Conservation (phyloP, 257 asterid genomes). For the Nicotiana benthamiana region DNA sequence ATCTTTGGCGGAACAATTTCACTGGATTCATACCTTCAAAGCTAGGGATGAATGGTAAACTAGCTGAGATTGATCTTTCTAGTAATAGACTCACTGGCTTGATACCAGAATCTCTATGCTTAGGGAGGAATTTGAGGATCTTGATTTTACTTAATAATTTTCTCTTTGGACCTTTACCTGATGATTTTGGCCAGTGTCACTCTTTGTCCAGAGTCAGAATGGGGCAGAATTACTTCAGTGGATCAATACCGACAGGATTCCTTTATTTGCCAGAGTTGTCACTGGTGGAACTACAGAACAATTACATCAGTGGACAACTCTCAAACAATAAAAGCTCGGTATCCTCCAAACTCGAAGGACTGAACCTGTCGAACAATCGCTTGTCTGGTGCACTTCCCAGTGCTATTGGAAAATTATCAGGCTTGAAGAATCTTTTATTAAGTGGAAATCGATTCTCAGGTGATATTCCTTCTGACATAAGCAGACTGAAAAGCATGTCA, state of each 20-base stretch:
- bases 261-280: conserved; percentile 33
- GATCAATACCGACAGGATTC: conserved; percentile 29
- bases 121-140: conserved; percentile 23
- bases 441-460: conserved; percentile 30
- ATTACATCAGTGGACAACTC: conserved; percentile 23
- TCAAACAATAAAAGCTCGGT: conserved; percentile 5
- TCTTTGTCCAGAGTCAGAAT: conserved; percentile 27
- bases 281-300: conserved; percentile 33
- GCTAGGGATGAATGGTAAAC: conserved; percentile 30
- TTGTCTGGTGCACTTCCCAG: conserved; percentile 27
- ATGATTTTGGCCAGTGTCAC: conserved; percentile 28
- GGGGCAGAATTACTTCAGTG: conserved; percentile 37
- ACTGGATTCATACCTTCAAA: conserved; percentile 30
- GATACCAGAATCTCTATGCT: conserved; percentile 28
- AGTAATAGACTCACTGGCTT: conserved; percentile 35
- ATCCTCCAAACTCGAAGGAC: conserved; percentile 24
- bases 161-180: conserved; percentile 37
- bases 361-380: conserved; percentile 27
- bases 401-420: conserved; percentile 26
- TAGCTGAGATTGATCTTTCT: conserved; percentile 28
- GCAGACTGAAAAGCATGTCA: conserved; percentile 22
- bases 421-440: conserved; percentile 27
- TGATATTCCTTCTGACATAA: conserved; percentile 27
- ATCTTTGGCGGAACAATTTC: conserved; percentile 38
- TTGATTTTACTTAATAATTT: conserved; percentile 35